phyloP scores from a whole-genome alignment of 2,329 filamentous ascomycete species.

The Hymenoscyphus fraxineus region DNA sequence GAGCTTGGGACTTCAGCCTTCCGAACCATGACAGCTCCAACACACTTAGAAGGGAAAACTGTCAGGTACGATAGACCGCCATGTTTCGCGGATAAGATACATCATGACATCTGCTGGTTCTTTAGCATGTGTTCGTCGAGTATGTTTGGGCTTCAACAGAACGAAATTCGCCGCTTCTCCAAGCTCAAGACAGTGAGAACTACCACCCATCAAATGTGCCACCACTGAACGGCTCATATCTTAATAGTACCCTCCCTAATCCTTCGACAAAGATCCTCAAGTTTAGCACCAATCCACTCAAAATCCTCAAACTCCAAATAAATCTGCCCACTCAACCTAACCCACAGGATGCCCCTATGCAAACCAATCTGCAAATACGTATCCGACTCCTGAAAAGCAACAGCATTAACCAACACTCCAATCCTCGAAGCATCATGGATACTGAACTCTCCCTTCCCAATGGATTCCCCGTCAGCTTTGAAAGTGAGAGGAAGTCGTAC shows the following conservation, averaged over 20 bases:
- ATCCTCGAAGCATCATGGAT: constrained; percentile 54
- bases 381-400: constrained; percentile 49
- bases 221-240: neutral
- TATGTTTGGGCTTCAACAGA: too few species aligned
- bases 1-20: too few species aligned
- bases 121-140: too few species aligned
- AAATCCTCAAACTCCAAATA: constrained; percentile 79
- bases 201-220: neutral
- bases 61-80: too few species aligned
- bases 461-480: constrained; percentile 19
- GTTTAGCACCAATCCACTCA: constrained; percentile 54
- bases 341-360: constrained; percentile 57
- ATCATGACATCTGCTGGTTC: too few species aligned
- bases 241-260: constrained; percentile 39
- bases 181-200: neutral
- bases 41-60: too few species aligned
- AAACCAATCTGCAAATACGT: constrained; percentile 65
- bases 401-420: constrained; percentile 41
- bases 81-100: too few species aligned
- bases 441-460: constrained; percentile 28
- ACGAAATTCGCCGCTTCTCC: too few species aligned
- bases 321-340: constrained; percentile 72
- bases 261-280: constrained; percentile 46
- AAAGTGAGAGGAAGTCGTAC: constrained; percentile 62
- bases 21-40: too few species aligned